Conservation (phyloP, 331 rosid species). For the Arachis monticola region DNA sequence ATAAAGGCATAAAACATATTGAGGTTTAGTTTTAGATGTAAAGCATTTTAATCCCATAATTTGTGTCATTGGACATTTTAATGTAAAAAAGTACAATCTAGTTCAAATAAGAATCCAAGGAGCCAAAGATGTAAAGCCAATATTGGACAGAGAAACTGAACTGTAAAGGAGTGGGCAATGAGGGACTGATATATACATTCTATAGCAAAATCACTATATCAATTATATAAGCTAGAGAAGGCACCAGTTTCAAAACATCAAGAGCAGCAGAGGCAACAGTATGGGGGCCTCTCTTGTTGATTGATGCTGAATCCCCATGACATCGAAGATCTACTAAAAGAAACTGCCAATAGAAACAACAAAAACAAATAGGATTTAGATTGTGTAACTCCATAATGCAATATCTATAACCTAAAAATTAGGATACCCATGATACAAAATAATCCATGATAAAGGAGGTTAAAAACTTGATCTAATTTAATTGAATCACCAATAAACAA, state of each 20-base stretch:
- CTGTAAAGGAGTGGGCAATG: background rate
- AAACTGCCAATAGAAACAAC: constrained; percentile 58
- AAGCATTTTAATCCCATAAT: constrained; percentile 25
- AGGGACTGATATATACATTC: constrained; percentile 24
- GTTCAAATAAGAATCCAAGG: constrained; percentile 15
- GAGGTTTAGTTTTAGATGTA: background rate
- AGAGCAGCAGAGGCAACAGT: constrained; percentile 84
- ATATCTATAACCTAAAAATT: constrained; percentile 16
- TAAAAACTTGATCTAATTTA: constrained; percentile 12
- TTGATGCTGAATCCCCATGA: constrained; percentile 87
- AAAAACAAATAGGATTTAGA: constrained; percentile 35
- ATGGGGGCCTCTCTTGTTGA: constrained; percentile 71
- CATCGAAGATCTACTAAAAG: constrained; percentile 89
- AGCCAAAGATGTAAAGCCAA: constrained; percentile 23
- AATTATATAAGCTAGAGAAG: constrained; percentile 30
- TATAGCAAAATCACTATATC: constrained; percentile 17
- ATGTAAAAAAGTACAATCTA: constrained; percentile 19
- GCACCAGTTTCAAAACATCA: constrained; percentile 88
- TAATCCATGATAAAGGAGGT: constrained; percentile 21
- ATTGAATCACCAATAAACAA: constrained; percentile 27
- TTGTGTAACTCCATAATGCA: constrained; percentile 30
- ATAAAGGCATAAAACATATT: constrained; percentile 5
- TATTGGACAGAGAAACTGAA: constrained; percentile 10
- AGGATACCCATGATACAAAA: constrained; percentile 2
- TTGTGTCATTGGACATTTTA: constrained; percentile 16